These are phyloP conservation scores for Penicillium crystallinum DNA, from an alignment of 495 filamentous ascomycete species.

Conservation along the genomic window DNA sequence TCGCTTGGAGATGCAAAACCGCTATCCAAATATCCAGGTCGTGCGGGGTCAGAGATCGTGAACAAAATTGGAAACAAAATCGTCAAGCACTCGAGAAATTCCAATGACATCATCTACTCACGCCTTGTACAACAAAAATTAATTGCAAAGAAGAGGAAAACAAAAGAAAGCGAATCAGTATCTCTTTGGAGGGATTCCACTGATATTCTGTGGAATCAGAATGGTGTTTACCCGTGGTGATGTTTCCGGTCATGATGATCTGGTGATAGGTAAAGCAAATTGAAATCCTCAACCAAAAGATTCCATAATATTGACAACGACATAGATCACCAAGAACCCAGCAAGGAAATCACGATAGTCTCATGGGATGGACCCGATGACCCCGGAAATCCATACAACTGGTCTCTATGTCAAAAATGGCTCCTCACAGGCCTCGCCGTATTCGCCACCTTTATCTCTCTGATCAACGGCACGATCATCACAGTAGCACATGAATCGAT, in stretches of 20 bases:
- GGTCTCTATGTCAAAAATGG: slow-evolving; percentile 47
- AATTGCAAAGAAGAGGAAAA: too few relatives aligned
- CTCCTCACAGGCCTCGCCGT: slow-evolving; percentile 21
- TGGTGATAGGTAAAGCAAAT: slow-evolving; percentile 12
- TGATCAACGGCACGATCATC: slow-evolving; percentile 44
- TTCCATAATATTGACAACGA: neutral
- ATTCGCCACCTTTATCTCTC: slow-evolving; percentile 29
- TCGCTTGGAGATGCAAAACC: neutral
- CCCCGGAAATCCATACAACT: slow-evolving; percentile 56
- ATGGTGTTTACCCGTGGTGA: slow-evolving; percentile 28
- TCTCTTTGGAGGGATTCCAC: neutral
- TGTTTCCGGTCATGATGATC: slow-evolving; percentile 19
- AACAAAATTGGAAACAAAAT: too few relatives aligned
- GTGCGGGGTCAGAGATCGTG: neutral
- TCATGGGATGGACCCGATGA: slow-evolving; percentile 50
- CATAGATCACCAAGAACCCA: slow-evolving; percentile 17
- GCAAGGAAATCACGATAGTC: slow-evolving; percentile 22
- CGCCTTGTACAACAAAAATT: neutral
- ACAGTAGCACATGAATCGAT: slow-evolving; percentile 36
- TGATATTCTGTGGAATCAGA: neutral
- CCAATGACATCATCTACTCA: slow-evolving; percentile 12
- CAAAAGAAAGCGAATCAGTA: neutral
- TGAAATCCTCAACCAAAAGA: neutral
- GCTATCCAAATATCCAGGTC: neutral
- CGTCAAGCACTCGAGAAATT: neutral